Evolutionary conservation across 306 rosid genomes (phyloP).

Genomic region (Quercus rubra): DNA sequence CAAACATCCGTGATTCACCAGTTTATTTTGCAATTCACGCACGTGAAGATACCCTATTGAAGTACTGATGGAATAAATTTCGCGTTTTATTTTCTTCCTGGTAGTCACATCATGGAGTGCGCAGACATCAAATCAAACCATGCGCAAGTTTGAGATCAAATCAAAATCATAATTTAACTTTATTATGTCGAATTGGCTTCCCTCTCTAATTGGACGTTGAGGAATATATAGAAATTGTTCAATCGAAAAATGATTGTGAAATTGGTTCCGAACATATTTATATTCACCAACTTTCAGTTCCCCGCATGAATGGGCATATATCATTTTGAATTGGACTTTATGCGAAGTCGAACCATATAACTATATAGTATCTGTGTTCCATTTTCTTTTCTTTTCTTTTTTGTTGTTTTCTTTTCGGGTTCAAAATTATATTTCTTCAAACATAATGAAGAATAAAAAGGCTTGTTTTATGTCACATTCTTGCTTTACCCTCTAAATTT

Average conservation of each 20-base stretch:
- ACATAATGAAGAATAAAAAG: no score
- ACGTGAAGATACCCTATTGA: neutral
- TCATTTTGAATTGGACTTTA: no score
- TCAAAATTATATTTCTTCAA: no score
- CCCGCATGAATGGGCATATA: neutral
- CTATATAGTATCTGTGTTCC: no score
- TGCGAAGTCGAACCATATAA: no score
- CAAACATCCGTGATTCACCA: no score
- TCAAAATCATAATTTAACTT: slow-evolving; percentile 3
- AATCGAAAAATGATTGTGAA: slow-evolving; percentile 18
- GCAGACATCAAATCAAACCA: slow-evolving; percentile 10
- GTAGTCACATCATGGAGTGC: neutral
- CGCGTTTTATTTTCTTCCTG: neutral
- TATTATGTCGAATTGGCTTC: neutral
- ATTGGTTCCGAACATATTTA: neutral
- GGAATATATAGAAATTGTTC: slow-evolving; percentile 4
- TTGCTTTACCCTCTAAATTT: no score
- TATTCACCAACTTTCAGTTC: slow-evolving; percentile 8
- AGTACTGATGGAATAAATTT: neutral
- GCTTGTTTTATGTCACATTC: no score
- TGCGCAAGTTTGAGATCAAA: slow-evolving; percentile 2
- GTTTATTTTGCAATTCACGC: neutral
- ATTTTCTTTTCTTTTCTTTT: no score
- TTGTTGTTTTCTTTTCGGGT: no score
- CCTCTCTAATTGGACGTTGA: neutral